Evolutionary conservation across 169 alveolate genomes (phyloP), one percentile per base, ranked within the genome.

Genomic region (Babesia bovis): DNA sequence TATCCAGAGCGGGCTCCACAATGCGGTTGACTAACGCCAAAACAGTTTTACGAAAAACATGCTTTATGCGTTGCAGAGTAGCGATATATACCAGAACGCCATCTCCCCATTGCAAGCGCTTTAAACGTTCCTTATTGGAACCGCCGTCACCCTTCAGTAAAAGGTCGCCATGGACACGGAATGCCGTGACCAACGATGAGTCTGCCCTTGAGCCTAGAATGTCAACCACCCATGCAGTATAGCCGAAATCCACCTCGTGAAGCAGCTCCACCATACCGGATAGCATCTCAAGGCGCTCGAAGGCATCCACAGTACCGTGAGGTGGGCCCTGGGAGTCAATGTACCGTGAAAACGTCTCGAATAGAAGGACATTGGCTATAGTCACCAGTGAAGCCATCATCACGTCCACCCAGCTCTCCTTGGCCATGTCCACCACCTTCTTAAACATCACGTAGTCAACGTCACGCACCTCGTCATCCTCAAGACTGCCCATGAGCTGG

Each of bases 151-250:
- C 73, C 47, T 63, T 63, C 35, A 63, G 30, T 30, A 63, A 21
- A 5, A 49, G 33, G 6, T 63, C 73, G 35, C 73, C 73, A 26
- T 63, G 73, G 35, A 45, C 19, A 17, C 60, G 58, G 73, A 63
- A 63, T 15, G 73, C 73, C 30, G 4, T 44, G 13, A 63, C 23
- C 19, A 63, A 60, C 19, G 40, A 28, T 10, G 73, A 17, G 21
- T 63, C 73, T 25, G 60, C 73, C 21, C 73, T 58, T 9, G 58
- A 21, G 19, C 73, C 73, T 0, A 63, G 50, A 13, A 44, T n/a
- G 25, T 63, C 73, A 9, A 63, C 73, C 0, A 60, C 73, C 73
- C 73, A 63, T n/a, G 73, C 73, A 4, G 73, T 63, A 60, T 63
- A 63, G 23, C 61, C 73, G n/a, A 63, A 28, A 38, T 63, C 73